These are phyloP conservation scores for Trichoderma simmonsii DNA, from an alignment of 2,329 filamentous ascomycete species.

Conservation along the genomic window DNA sequence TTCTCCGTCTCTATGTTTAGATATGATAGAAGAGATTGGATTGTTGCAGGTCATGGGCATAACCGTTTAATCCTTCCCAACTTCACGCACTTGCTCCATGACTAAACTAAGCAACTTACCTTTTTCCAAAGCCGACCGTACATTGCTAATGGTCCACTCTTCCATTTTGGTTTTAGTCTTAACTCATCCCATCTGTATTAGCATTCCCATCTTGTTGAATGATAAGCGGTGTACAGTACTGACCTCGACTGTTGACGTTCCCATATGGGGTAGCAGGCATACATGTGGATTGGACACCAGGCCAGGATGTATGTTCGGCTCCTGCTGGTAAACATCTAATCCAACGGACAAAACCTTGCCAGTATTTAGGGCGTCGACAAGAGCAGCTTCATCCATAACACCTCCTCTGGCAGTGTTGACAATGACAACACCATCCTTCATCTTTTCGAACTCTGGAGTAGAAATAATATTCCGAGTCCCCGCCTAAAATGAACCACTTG, in stretches of 20 bases:
- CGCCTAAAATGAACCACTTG: neutral
- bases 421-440: conserved; percentile 47
- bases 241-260: neutral
- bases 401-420: conserved; percentile 52
- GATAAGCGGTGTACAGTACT: neutral
- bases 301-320: conserved; percentile 38
- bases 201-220: neutral
- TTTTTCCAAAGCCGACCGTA: neutral
- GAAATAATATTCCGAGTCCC: neutral
- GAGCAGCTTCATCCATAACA: conserved; percentile 46
- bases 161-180: neutral
- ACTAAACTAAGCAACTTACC: neutral
- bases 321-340: conserved; percentile 46
- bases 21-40: neutral
- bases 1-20: neutral
- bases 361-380: conserved; percentile 44
- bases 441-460: conserved; percentile 38
- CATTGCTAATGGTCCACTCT: neutral
- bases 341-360: conserved; percentile 47
- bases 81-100: neutral
- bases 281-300: neutral
- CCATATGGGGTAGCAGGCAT: neutral
- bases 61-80: neutral
- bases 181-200: neutral
- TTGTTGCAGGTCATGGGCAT: neutral